Percentiles rank a stretch among this genome's conserved stretches.
Evolutionary conservation across 257 asterid species (phyloP).

Genomic region (Solanum rostratum): DNA sequence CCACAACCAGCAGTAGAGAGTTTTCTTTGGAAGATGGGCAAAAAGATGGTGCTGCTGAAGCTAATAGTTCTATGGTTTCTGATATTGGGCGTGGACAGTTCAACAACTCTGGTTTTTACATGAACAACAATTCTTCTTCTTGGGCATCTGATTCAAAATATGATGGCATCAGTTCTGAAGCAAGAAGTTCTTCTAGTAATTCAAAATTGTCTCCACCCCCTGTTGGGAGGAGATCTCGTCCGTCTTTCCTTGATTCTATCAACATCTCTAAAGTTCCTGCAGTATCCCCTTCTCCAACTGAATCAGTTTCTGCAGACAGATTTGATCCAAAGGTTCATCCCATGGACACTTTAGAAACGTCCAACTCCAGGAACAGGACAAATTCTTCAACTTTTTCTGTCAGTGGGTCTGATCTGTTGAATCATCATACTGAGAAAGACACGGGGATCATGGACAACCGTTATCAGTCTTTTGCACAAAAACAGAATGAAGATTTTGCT

Average conservation of each 20-base stretch:
- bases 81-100: slow-evolving; percentile 30
- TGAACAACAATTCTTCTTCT: slow-evolving; percentile 22
- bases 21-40: slow-evolving; percentile 23
- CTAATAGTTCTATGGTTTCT: slow-evolving; percentile 21
- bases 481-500: slow-evolving; percentile 79
- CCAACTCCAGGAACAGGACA: slow-evolving; percentile 22
- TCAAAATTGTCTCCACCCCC: slow-evolving; percentile 37
- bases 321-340: slow-evolving; percentile 46
- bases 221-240: slow-evolving; percentile 56
- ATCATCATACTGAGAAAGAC: slow-evolving; percentile 22
- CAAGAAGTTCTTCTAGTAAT: slow-evolving; percentile 26
- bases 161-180: slow-evolving; percentile 32
- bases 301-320: slow-evolving; percentile 29
- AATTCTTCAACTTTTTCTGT: slow-evolving; percentile 25
- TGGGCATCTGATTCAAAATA: slow-evolving; percentile 32
- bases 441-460: slow-evolving; percentile 11
- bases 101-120: slow-evolving; percentile 17
- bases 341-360: slow-evolving; percentile 39
- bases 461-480: slow-evolving; percentile 35
- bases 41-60: slow-evolving; percentile 10
- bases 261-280: slow-evolving; percentile 51
- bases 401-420: slow-evolving; percentile 34
- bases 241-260: slow-evolving; percentile 90
- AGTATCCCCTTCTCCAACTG: slow-evolving; percentile 27
- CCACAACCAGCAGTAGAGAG: slow-evolving; percentile 20